phyloP scores from a whole-genome alignment of 1,139 yeast species.

The Candida neerlandica region DNA sequence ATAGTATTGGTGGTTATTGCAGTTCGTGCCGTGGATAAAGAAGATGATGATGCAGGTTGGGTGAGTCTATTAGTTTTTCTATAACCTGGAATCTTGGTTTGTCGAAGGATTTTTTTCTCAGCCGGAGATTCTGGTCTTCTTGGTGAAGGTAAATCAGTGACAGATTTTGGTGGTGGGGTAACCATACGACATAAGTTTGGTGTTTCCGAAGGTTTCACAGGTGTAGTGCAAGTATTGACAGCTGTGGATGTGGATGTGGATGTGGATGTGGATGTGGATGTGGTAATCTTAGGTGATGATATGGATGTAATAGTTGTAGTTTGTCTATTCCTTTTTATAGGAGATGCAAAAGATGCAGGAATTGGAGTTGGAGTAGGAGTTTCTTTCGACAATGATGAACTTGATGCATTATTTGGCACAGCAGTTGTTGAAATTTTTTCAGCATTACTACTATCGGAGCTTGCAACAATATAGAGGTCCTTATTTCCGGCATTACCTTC shows the following conservation, averaged over 20 bases:
- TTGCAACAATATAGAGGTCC: conserved; percentile 1
- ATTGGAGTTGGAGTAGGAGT: background rate
- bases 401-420: conserved; percentile 3
- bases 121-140: conserved; percentile 32
- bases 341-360: too few species aligned
- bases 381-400: conserved; percentile 5
- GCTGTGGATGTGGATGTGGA: too few species aligned
- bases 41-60: conserved; percentile 7
- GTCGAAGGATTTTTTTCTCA: conserved; percentile 30
- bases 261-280: background rate
- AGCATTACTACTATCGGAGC: conserved; percentile 2
- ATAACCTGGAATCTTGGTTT: conserved; percentile 34
- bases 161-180: background rate
- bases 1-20: background rate
- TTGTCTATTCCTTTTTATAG: too few species aligned
- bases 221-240: too few species aligned
- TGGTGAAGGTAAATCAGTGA: conserved; percentile 18
- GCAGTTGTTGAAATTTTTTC: background rate
- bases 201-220: background rate
- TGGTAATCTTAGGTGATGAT: background rate
- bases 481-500: conserved; percentile 11
- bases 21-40: conserved; percentile 9
- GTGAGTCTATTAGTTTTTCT: conserved; percentile 12
- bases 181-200: background rate
- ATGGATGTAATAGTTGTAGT: background rate